phyloP scores from a whole-genome alignment of 1,284 basidiomycete genomes.

The Porodaedalea pini region DNA sequence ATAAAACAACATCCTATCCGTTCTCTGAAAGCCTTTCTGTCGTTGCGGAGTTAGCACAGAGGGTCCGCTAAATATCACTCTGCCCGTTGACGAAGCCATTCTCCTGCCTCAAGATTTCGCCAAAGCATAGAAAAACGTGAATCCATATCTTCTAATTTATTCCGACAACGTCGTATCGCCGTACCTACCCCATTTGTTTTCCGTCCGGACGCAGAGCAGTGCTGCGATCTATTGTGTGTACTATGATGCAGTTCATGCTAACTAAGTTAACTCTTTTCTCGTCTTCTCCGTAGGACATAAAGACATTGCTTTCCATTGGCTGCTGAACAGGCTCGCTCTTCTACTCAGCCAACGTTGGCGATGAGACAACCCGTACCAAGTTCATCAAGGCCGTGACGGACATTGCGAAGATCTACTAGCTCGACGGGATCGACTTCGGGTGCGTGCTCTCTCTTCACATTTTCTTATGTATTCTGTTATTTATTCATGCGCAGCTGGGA shows the following conservation, averaged over 20 bases:
- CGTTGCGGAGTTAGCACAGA: slow-evolving; percentile 48
- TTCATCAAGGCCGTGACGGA: slow-evolving; percentile 65
- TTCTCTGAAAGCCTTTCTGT: too few relatives aligned
- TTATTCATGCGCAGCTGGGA: slow-evolving; percentile 64
- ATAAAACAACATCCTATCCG: too few relatives aligned
- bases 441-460: slow-evolving; percentile 33
- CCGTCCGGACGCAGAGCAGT: too few relatives aligned
- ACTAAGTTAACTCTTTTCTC: not conserved
- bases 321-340: slow-evolving; percentile 81
- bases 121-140: slow-evolving; percentile 49
- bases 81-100: slow-evolving; percentile 39
- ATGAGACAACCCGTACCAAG: slow-evolving; percentile 52
- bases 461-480: not conserved
- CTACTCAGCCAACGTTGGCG: slow-evolving; percentile 74
- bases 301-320: slow-evolving; percentile 77
- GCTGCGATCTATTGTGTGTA: slow-evolving; percentile 19
- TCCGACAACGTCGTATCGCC: not conserved
- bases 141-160: slow-evolving; percentile 22
- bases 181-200: too few relatives aligned
- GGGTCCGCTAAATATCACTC: slow-evolving; percentile 38
- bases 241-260: not conserved
- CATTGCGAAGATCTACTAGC: slow-evolving; percentile 59
- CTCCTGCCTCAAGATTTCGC: slow-evolving; percentile 51
- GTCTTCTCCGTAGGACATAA: slow-evolving; percentile 48
- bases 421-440: slow-evolving; percentile 89